Evolutionary conservation across 2,329 filamentous ascomycete species (phyloP).

Genomic region (Fusarium miscanthi): DNA sequence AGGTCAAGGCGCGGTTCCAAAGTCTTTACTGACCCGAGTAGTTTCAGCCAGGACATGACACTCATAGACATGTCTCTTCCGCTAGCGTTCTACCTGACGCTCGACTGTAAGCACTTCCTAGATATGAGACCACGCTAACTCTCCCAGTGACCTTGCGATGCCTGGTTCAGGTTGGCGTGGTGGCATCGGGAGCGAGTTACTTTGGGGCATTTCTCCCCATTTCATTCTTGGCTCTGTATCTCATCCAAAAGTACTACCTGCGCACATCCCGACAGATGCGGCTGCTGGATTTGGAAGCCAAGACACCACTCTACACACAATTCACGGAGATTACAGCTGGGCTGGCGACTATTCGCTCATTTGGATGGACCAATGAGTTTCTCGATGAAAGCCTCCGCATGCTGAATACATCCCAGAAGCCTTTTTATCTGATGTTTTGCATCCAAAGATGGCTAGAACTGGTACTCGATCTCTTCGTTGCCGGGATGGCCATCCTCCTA

Average conservation of each 20-base stretch:
- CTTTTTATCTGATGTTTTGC: slow-evolving; percentile 61
- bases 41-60: slow-evolving; percentile 58
- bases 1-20: slow-evolving; percentile 13
- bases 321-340: slow-evolving; percentile 62
- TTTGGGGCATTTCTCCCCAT: slow-evolving; percentile 56
- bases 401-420: slow-evolving; percentile 58
- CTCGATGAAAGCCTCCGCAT: slow-evolving; percentile 49
- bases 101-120: slow-evolving; percentile 43
- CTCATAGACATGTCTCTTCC: slow-evolving; percentile 55
- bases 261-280: slow-evolving; percentile 64
- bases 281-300: slow-evolving; percentile 62
- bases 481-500: slow-evolving; percentile 58
- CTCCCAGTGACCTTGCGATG: slow-evolving; percentile 45
- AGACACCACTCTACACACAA: slow-evolving; percentile 61
- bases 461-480: slow-evolving; percentile 60
- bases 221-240: slow-evolving; percentile 54
- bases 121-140: not conserved
- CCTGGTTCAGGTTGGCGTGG: slow-evolving; percentile 38
- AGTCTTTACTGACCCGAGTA: slow-evolving; percentile 38
- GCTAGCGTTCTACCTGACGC: slow-evolving; percentile 46
- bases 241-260: slow-evolving; percentile 62
- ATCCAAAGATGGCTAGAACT: slow-evolving; percentile 63
- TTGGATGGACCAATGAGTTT: slow-evolving; percentile 57
- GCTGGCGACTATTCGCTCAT: slow-evolving; percentile 61
- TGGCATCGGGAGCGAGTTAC: slow-evolving; percentile 41